phyloP scores from a whole-genome alignment of 108 stramenopile species.

The Conticribra weissflogii region DNA sequence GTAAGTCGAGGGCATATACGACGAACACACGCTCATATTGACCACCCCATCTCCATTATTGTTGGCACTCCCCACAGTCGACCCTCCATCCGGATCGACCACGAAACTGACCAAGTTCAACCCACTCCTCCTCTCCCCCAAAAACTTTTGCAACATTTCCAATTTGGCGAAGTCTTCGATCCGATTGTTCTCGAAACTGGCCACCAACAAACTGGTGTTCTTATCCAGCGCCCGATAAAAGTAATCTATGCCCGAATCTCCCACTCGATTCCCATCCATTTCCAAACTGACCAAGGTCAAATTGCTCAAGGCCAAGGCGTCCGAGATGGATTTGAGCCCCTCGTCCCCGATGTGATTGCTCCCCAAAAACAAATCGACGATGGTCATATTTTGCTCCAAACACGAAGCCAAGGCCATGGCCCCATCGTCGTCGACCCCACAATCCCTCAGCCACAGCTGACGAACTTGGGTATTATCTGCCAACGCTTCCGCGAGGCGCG shows the following conservation, averaged over 20 bases:
- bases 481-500: constrained; percentile 26
- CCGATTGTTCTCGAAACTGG: constrained; percentile 42
- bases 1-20: constrained; percentile 42
- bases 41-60: constrained; percentile 21
- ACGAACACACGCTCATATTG: constrained; percentile 40
- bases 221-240: constrained; percentile 50
- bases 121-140: constrained; percentile 29
- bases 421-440: constrained; percentile 26
- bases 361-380: constrained; percentile 47
- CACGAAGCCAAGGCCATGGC: constrained; percentile 38
- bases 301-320: constrained; percentile 43
- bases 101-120: constrained; percentile 43
- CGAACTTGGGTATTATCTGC: constrained; percentile 45
- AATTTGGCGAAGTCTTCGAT: constrained; percentile 4
- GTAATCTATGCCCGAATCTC: constrained; percentile 52
- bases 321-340: constrained; percentile 23
- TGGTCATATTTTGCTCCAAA: constrained; percentile 50
- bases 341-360: constrained; percentile 38
- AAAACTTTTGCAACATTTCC: constrained; percentile 7
- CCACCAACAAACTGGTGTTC: constrained; percentile 50
- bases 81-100: constrained; percentile 24
- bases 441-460: constrained; percentile 40
- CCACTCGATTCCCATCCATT: constrained; percentile 41
- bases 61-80: not conserved
- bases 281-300: constrained; percentile 39